Evolutionary conservation across 1,139 yeast species (phyloP), one percentile per base, ranked within the genome.

Genomic region (Kurtzmaniella natalensis): DNA sequence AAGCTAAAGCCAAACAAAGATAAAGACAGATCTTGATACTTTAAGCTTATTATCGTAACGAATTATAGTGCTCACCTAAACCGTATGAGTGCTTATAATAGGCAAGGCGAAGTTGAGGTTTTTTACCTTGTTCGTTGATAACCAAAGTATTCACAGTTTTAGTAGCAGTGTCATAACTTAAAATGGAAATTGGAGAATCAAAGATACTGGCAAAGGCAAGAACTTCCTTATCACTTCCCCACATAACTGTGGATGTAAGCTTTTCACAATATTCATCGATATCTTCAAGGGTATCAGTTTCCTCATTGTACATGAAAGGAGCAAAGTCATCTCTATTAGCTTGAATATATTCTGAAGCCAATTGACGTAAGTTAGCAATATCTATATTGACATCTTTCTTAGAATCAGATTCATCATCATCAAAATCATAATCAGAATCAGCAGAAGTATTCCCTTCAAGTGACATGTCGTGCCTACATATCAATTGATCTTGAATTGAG

Each of bases 211-310:
- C 71, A 28, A 88, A 64, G 0, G 97, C 96, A 47, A 86, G 55
- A 14, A 89, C 78, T 61, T 92, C 98, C 66, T 88, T 67, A 50
- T 92, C 97, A 4, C 96, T 94, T 19, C 98, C 98, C 98, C 98
- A 92, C 69, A 86, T 76, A 0, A 95, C 79, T 0, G 96, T 86
- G 11, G 61, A 62, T 36, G 72, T 82, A 37, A 92, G 69, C 44
- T 81, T 81, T 2, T 64, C 57, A 7, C 87, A 72, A 54, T 92
- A 92, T n/a, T 73, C 75, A 25, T 74, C 81, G 18, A 89, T 59
- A 42, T 84, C 84, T 28, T 72, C 65, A 42, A 83, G 46, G 10
- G 73, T 63, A 64, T 78, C 69, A 0, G 86, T 81, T 16, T 60
- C 63, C 46, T 87, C 95, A 51, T 86, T 95, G 50, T 86, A 80